Evolutionary conservation across 1,284 basidiomycete genomes (phyloP).

Genomic region (Cerioporus squamosus): DNA sequence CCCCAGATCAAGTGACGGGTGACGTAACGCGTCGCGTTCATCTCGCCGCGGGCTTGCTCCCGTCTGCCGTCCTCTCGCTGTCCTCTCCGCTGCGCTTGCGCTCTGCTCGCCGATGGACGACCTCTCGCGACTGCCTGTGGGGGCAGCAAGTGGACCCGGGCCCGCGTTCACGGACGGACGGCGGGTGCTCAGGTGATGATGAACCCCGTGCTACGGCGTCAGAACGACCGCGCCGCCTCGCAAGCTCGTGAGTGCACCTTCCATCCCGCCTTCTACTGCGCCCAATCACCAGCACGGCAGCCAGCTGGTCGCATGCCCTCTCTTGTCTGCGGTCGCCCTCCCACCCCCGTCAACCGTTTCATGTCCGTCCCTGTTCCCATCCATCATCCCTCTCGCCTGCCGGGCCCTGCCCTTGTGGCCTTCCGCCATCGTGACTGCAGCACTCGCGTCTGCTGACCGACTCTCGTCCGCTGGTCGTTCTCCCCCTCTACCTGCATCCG

Average conservation of each 20-base stretch:
- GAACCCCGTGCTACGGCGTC: not conserved
- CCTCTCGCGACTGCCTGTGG: no score
- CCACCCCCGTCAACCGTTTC: no score
- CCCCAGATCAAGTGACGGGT: constrained; percentile 15
- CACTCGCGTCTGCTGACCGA: constrained; percentile 10
- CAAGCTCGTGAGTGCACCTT: not conserved
- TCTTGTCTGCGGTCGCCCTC: no score
- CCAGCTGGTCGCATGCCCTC: not conserved
- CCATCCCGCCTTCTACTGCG: not conserved
- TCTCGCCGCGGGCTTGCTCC: not conserved
- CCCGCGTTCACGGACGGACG: no score
- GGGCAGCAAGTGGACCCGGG: not conserved
- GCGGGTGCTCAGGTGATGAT: constrained; percentile 8
- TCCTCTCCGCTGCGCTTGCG: not conserved
- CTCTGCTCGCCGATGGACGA: no score
- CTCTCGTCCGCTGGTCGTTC: no score
- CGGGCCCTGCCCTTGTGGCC: not conserved
- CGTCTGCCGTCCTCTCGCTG: not conserved
- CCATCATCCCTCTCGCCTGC: constrained; percentile 1
- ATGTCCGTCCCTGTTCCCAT: not conserved
- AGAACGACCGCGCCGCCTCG: not conserved
- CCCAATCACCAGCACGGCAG: not conserved
- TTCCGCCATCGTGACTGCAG: constrained; percentile 4
- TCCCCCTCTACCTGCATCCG: no score
- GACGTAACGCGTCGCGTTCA: constrained; percentile 14